phyloP scores from a whole-genome alignment of 2,329 filamentous ascomycete genomes.

The Fusarium coicis region DNA sequence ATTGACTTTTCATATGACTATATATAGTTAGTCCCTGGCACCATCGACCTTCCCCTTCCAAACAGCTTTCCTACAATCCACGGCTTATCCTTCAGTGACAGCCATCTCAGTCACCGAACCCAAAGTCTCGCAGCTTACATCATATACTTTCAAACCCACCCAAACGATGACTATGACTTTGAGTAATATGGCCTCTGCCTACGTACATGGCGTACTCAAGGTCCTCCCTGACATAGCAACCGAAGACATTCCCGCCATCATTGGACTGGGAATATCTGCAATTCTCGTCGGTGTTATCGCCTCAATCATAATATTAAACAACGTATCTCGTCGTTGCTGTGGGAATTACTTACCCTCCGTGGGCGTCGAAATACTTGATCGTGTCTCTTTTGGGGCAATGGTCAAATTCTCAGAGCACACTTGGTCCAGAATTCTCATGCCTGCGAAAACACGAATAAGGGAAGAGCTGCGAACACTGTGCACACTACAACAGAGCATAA shows the following conservation, averaged over 20 bases:
- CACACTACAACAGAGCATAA: not conserved
- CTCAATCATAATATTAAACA: not conserved
- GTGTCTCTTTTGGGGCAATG: not conserved
- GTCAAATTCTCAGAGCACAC: not conserved
- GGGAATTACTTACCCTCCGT: not conserved
- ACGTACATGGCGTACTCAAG: not conserved
- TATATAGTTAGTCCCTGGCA: not conserved
- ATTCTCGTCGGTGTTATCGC: not conserved
- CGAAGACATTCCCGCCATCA: not conserved
- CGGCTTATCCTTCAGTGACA: accelerated
- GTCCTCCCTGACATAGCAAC: not conserved
- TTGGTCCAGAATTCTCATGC: not conserved
- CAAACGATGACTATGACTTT: not conserved
- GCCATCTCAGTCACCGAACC: not conserved
- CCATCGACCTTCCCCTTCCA: not conserved
- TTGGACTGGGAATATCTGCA: not conserved
- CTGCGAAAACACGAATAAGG: not conserved
- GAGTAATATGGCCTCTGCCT: not conserved
- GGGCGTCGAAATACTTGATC: not conserved
- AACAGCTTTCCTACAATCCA: not conserved
- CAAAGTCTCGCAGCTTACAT: not conserved
- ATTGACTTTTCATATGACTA: not conserved
- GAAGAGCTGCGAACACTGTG: too few relatives aligned
- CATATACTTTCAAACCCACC: accelerated
- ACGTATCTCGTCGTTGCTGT: not conserved